phyloP scores from a whole-genome alignment of 148 eudicot species.

The Chenopodium quinoa region DNA sequence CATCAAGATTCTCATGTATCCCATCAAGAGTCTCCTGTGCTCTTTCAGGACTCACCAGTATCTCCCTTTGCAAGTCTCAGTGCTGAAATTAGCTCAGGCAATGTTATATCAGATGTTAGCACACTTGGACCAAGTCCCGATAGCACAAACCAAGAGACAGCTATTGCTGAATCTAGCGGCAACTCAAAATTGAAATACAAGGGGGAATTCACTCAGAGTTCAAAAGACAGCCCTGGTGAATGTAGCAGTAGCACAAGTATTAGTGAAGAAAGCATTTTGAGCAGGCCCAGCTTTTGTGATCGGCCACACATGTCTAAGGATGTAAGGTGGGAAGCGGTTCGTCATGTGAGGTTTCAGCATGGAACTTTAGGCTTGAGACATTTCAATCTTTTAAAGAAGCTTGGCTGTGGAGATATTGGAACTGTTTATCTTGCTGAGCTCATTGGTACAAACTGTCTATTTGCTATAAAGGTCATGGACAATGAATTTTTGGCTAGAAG shows the following conservation, averaged over 20 bases:
- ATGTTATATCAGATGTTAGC: conserved; percentile 35
- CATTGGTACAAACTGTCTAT: conserved; percentile 63
- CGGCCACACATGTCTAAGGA: conserved; percentile 97
- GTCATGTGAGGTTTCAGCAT: conserved; percentile 51
- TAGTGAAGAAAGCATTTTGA: conserved; percentile 76
- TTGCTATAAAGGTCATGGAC: conserved; percentile 98
- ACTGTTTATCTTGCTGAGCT: conserved; percentile 94
- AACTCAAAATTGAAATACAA: conserved; percentile 43
- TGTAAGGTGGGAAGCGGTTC: conserved; percentile 79
- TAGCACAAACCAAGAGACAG: conserved; percentile 28
- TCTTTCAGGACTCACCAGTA: conserved; percentile 38
- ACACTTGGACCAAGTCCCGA: conserved; percentile 33
- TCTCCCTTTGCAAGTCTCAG: conserved; percentile 34
- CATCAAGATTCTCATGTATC: conserved; percentile 30
- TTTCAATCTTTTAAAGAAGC: conserved; percentile 83
- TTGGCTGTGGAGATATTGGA: conserved; percentile 96
- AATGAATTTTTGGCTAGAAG: conserved; percentile 80
- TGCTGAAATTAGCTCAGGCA: conserved; percentile 36
- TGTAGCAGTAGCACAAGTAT: conserved; percentile 70
- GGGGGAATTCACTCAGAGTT: conserved; percentile 69
- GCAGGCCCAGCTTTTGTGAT: conserved; percentile 68
- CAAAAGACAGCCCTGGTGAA: conserved; percentile 74
- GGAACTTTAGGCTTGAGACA: conserved; percentile 69
- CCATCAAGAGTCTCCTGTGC: conserved; percentile 34
- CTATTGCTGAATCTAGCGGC: conserved; percentile 34